Base-by-base conservation (phyloP, 805 yeast species). In the Tetrapisispora namnaoensis region DNA sequence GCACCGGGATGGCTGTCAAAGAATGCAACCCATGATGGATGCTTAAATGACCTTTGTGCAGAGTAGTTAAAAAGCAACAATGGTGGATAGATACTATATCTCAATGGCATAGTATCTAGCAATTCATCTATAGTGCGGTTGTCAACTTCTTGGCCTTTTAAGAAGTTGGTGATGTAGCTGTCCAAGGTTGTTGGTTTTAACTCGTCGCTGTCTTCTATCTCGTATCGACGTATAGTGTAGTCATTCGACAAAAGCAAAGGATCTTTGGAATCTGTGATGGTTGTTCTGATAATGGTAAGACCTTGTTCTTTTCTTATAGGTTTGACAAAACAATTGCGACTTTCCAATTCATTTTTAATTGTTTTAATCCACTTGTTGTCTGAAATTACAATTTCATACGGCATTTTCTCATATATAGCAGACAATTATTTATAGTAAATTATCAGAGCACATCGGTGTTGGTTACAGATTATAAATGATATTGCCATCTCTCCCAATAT, bases 61-160 rank as follows among this genome's bases (percentile, higher is more conserved):
- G 76, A 60, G 38, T 76, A 72, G 45, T 78, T 74, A 37, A 85
- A 73, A 10, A 86, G 67, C 1, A 83, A 63, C 74, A 86, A 63
- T 0, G 95, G 93, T 1, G 80, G 78, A 58, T 86, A 86, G 0
- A 82, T 52, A 0, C 82, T 70, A 73, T 80, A 84, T 54, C 78
- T 75, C 43, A 70, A 37, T 17, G 68, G 67, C 37, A 60, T 36
- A 36, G 52, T 51, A 7, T 46, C 46, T 30, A 59, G 9, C 18
- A 54, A 42, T 28, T 46, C 50, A 11, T 53, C 49, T 6, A 52
- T 24, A 4, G 37, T 37, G 11, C 13, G 20, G 8, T 42, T 22
- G 18, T 28, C 17, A 10, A 24, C 35, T 8, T 24, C 22, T 35
- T 16, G 16, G 11, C 22, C 20, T 6, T 22, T 3, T 8, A 45